These are phyloP conservation scores for Penicillium macrosclerotiorum DNA, from an alignment of 495 filamentous ascomycete genomes.

Conservation along the genomic window DNA sequence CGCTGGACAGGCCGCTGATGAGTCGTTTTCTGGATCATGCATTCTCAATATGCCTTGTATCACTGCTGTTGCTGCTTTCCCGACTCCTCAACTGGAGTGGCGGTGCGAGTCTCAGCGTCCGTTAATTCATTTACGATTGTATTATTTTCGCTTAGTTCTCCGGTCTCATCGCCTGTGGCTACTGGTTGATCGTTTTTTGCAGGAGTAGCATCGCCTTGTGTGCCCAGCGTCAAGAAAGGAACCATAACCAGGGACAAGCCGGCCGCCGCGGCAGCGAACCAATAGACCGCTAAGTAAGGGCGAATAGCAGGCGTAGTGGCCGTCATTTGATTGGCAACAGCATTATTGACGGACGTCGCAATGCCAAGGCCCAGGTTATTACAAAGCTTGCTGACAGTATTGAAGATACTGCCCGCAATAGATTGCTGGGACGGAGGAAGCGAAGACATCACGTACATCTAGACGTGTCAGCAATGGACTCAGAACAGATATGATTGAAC, in stretches of 20 bases:
- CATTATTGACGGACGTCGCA: slow-evolving; percentile 26
- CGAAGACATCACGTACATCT: slow-evolving; percentile 42
- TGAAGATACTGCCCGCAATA: slow-evolving; percentile 38
- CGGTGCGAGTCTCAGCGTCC: not conserved
- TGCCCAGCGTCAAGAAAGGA: slow-evolving; percentile 32
- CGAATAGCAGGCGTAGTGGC: slow-evolving; percentile 16
- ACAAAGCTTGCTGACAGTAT: slow-evolving; percentile 35
- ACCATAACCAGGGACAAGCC: slow-evolving; percentile 28
- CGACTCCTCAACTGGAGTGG: not conserved
- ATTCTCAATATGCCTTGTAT: not conserved
- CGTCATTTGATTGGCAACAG: slow-evolving; percentile 19
- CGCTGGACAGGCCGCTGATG: too few relatives aligned
- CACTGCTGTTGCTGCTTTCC: not conserved
- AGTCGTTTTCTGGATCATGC: too few relatives aligned
- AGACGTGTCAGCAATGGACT: slow-evolving; percentile 1
- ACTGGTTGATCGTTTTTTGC: not conserved
- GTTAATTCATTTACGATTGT: not conserved
- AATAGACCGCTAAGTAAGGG: slow-evolving; percentile 30
- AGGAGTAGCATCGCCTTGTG: slow-evolving; percentile 22
- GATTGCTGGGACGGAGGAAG: slow-evolving; percentile 34
- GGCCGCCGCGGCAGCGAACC: slow-evolving; percentile 30
- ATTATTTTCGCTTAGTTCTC: not conserved
- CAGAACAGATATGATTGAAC: not conserved
- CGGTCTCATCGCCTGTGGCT: not conserved
- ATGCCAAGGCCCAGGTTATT: slow-evolving; percentile 33